These are phyloP conservation scores for Pecoramyces ruminantium DNA, from an alignment of 192 early-diverging fungal genomes.

Conservation along the genomic window DNA sequence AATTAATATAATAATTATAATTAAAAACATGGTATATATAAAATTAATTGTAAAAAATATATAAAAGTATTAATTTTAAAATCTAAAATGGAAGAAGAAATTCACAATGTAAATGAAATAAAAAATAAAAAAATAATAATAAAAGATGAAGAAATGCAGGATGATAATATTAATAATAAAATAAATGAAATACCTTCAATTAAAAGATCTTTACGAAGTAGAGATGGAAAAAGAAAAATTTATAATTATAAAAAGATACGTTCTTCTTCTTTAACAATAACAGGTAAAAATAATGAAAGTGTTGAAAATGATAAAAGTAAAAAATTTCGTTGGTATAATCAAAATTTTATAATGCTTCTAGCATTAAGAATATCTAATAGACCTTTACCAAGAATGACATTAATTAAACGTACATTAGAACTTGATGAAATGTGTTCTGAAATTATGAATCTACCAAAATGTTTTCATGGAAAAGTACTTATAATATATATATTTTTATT, in stretches of 20 bases:
- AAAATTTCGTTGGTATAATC: constrained; percentile 76
- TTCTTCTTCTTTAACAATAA: too few relatives aligned
- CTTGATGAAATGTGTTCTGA: constrained; percentile 59
- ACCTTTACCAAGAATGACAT: constrained; percentile 47
- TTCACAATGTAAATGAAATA: too few relatives aligned
- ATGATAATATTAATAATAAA: neutral
- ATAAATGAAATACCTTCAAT: neutral
- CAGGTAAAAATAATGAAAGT: neutral
- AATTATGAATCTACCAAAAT: constrained; percentile 53
- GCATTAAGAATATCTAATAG: constrained; percentile 49
- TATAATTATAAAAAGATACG: neutral
- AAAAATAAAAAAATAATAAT: too few relatives aligned
- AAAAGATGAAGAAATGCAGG: too few relatives aligned
- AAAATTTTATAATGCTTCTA: constrained; percentile 69
- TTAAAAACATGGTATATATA: too few relatives aligned
- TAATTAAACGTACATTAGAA: constrained; percentile 56
- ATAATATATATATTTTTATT: neutral
- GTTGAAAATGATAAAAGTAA: neutral
- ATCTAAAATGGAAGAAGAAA: too few relatives aligned
- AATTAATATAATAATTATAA: too few relatives aligned
- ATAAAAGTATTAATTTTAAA: too few relatives aligned
- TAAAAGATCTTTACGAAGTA: neutral
- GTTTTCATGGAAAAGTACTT: constrained; percentile 70
- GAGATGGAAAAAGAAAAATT: neutral
- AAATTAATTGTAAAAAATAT: too few relatives aligned